Evolutionary conservation across 1,284 basidiomycete genomes (phyloP), one percentile per base, ranked within the genome.

Genomic region (Flammula alnicola): DNA sequence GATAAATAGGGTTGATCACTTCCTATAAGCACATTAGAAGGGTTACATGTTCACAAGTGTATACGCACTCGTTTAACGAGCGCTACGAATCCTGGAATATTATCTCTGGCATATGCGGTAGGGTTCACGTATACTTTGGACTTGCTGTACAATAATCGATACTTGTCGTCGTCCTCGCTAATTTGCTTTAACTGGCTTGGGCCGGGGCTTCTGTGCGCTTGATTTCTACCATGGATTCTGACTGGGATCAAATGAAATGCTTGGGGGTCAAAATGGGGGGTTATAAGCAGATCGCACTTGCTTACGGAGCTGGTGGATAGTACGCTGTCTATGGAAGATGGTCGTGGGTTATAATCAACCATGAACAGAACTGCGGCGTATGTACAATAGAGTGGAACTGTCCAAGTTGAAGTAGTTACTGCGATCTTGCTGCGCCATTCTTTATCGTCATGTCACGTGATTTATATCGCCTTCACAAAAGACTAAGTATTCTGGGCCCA

Each of bases 41-140:
- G 35, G 22, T n/a, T 3, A 9, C 27, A 45, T 16, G 31, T 33
- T 39, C n/a, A 26, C 45, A 43, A 5, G 10, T 30, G 26, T 14
- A 40, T 39, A 74, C 83, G 49, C 60, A 87, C 89, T 66, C 83
- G 79, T 71, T 89, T 93, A 11, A 97, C 93, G 50, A 98, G 78
- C 10, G 88, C 86, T 5, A 94, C 83, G 66, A 95, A 97, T 3
- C 96, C 96, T 3, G 93, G 84, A 23, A 98, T 91, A 68, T 98
- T 97, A 71, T 98, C 95, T 60, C 88, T 81, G 2, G 88, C 79
- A 65, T 95, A 95, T 2, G 91, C 86, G 0, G 94, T 96, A 0
- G 96, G 95, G 63, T 98, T 94, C 37, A 97, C 86, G 63, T 95
- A 94, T 32, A 95, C 93, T 66, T 95, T 95, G 31, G 88, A 91